A percentile compares a stretch with the other conserved stretches of the same genome.
These are phyloP conservation scores for Macrophomina phaseolina DNA, from an alignment of 2,329 filamentous ascomycete species.

Conservation along the genomic window DNA sequence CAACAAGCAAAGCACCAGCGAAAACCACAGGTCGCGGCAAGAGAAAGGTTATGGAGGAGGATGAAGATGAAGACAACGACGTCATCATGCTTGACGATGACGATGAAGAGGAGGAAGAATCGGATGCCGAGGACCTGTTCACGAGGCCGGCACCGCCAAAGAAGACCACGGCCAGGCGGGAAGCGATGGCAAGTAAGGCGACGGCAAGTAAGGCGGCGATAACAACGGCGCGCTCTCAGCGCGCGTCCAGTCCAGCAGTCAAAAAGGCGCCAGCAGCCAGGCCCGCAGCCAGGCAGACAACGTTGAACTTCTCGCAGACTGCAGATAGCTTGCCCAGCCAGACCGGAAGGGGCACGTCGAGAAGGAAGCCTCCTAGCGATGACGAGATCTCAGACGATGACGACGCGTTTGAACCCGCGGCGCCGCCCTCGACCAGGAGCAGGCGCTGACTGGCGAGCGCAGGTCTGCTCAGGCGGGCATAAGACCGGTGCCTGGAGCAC, in stretches of 20 bases:
- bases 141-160: constrained; percentile 39
- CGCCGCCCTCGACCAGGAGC: constrained; percentile 23
- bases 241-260: constrained; percentile 33
- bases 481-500: background rate
- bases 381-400: constrained; percentile 47
- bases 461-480: background rate
- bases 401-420: constrained; percentile 47
- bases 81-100: constrained; percentile 49
- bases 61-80: constrained; percentile 50
- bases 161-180: constrained; percentile 30
- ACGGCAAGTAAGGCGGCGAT: constrained; percentile 40
- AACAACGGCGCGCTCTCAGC: constrained; percentile 28
- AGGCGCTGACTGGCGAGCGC: background rate
- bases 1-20: constrained; percentile 44
- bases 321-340: constrained; percentile 43
- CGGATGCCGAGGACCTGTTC: constrained; percentile 36
- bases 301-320: constrained; percentile 49
- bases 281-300: constrained; percentile 43
- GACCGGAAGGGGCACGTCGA: constrained; percentile 33
- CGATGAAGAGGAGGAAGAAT: constrained; percentile 52
- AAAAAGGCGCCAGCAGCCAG: constrained; percentile 32
- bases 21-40: constrained; percentile 46
- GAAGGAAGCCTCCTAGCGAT: constrained; percentile 40
- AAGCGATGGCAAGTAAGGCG: constrained; percentile 40
- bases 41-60: constrained; percentile 46